Evolutionary conservation across 306 rosid species (phyloP), one percentile per base, ranked within the genome.

Genomic region (Luffa aegyptiaca): DNA sequence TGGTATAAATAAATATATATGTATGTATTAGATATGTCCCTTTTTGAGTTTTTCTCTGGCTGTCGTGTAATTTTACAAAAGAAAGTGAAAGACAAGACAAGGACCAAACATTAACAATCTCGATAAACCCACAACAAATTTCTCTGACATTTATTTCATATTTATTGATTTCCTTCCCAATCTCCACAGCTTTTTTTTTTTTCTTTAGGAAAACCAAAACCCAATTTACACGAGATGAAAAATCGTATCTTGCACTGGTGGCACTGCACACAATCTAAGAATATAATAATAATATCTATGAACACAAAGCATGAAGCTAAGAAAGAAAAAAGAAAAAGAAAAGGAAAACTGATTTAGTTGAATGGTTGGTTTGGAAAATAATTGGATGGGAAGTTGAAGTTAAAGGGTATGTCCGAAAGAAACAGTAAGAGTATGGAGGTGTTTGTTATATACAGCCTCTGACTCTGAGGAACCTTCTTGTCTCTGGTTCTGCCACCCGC

Each of bases 331-430:
- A 41, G 3, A 21, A 48, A 14, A 41, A 7, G 10, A 68, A 39
- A 36, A 26, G 11, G 31, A 16, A 37, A 73, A 51, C 42, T 35
- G 11, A 51, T 73, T 33, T 73, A 31, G 45, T 73, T 74, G 46
- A 51, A 74, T 74, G 45, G 46, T 72, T 45, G 31, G 3, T 49
- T 42, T 42, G 37, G 61, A 31, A 46, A 72, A 72, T 45, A 71
- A 71, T 37, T 21, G 76, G 46, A 8, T 42, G 3, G 31, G 8
- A 21, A 3, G 69, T 10, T 10, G 2, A 6, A 12, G 8, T 31
- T 91, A 92, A 83, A 92, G 92, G 64, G 92, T 88, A 72, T 92
- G 93, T 80, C 97, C 93, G 82, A 90, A 92, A 77, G 98, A 84
- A 80, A 91, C 74, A 39, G 97, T 90, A 59, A 92, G 90, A 84